phyloP scores from a whole-genome alignment of 129 eudicot species.

The Logfia minima region DNA sequence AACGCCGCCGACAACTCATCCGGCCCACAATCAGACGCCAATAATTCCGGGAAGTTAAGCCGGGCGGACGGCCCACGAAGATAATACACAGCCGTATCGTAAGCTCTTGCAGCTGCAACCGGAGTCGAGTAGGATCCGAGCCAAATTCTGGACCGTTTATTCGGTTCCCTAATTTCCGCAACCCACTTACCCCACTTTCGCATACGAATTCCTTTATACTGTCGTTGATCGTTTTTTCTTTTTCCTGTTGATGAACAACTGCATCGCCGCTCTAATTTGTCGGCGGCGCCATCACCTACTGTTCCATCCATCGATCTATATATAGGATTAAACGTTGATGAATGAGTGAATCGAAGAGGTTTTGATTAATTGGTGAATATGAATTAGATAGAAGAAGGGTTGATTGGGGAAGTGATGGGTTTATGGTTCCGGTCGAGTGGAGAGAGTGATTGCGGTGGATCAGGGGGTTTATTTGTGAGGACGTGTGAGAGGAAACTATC shows the following conservation, averaged over 20 bases:
- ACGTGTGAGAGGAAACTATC: too few species aligned
- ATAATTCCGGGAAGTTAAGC: constrained; percentile 65
- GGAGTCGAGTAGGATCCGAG: constrained; percentile 83
- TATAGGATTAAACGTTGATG: neutral
- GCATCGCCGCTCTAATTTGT: constrained; percentile 20
- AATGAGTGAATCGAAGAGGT: neutral
- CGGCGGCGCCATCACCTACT: constrained; percentile 20
- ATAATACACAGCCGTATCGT: constrained; percentile 80
- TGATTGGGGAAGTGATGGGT: neutral
- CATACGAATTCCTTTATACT: constrained; percentile 83
- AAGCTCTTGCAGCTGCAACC: constrained; percentile 83
- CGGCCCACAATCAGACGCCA: constrained; percentile 26
- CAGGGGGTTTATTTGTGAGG: too few species aligned
- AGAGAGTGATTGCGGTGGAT: too few species aligned
- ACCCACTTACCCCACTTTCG: constrained; percentile 99
- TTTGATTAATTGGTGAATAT: constrained; percentile 32
- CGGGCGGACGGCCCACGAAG: constrained; percentile 77
- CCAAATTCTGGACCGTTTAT: constrained; percentile 86
- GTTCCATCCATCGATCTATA: constrained; percentile 43
- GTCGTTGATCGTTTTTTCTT: constrained; percentile 50
- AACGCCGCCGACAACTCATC: constrained; percentile 67
- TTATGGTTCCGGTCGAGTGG: too few species aligned
- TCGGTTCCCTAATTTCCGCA: constrained; percentile 84
- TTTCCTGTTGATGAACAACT: constrained; percentile 36
- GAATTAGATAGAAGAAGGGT: neutral